phyloP scores from a whole-genome alignment of 805 yeast species.

The Wickerhamiella vanderwaltii region DNA sequence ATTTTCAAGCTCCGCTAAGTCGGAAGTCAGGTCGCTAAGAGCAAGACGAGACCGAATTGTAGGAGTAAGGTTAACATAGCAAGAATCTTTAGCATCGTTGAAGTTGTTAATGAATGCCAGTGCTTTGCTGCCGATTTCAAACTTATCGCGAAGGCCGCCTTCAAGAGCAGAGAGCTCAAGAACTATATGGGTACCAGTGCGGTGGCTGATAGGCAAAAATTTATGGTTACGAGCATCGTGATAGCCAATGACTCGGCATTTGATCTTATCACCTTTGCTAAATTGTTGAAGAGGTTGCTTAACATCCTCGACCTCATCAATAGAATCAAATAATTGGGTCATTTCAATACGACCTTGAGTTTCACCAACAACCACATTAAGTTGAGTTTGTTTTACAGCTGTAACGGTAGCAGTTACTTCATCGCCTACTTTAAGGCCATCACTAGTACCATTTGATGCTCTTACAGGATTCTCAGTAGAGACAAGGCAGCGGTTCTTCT shows the following conservation, averaged over 20 bases:
- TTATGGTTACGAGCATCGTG: slow-evolving; percentile 59
- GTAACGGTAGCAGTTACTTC: slow-evolving; percentile 48
- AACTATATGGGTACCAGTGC: slow-evolving; percentile 41
- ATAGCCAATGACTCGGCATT: slow-evolving; percentile 61
- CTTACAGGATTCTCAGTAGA: slow-evolving; percentile 34
- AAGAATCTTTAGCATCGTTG: slow-evolving; percentile 36
- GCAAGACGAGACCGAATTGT: slow-evolving; percentile 54
- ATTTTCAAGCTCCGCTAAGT: slow-evolving; percentile 37
- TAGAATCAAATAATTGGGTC: slow-evolving; percentile 49
- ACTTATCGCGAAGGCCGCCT: slow-evolving; percentile 28
- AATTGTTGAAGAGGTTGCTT: slow-evolving; percentile 48
- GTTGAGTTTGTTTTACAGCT: slow-evolving; percentile 56
- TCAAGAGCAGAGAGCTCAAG: slow-evolving; percentile 47
- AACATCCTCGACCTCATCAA: slow-evolving; percentile 43
- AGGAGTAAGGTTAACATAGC: slow-evolving; percentile 64
- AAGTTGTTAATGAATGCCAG: slow-evolving; percentile 56
- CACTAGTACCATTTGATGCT: slow-evolving; percentile 20
- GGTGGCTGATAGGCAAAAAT: slow-evolving; percentile 54
- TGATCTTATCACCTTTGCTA: slow-evolving; percentile 43
- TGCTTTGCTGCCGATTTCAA: slow-evolving; percentile 39
- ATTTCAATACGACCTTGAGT: slow-evolving; percentile 73
- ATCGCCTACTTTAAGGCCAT: slow-evolving; percentile 54
- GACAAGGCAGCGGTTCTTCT: slow-evolving; percentile 56
- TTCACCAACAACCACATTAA: slow-evolving; percentile 65
- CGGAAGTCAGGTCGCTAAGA: slow-evolving; percentile 44